Conservation (phyloP, 2,329 filamentous ascomycete species). For the Paecilomyces niveus region DNA sequence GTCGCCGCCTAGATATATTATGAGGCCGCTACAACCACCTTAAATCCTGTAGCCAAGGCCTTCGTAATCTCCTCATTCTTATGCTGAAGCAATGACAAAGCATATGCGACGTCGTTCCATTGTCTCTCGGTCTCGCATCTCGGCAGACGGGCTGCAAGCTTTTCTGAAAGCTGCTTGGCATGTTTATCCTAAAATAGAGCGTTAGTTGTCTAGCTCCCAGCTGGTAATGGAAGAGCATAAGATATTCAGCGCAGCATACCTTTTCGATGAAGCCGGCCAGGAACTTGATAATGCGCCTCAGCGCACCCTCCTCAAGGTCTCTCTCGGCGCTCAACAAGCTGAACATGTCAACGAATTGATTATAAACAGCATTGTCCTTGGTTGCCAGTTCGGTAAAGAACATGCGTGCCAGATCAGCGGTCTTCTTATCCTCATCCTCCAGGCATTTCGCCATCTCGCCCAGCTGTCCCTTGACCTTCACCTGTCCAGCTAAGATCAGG, state of each 20-base stretch:
- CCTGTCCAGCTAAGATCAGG: conserved; percentile 90
- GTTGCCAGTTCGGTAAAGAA: conserved; percentile 97
- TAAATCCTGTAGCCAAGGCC: conserved; percentile 40
- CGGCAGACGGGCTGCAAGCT: conserved; percentile 76
- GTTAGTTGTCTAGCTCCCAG: conserved; percentile 8
- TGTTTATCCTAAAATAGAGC: conserved; percentile 71
- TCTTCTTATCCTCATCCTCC: conserved; percentile 90
- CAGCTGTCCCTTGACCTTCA: conserved; percentile 98
- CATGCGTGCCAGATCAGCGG: conserved; percentile 90
- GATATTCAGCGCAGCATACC: conserved; percentile 47
- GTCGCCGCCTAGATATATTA: conserved; percentile 23
- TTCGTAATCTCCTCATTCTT: conserved; percentile 43
- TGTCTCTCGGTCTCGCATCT: conserved; percentile 89
- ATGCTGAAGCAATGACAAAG: conserved; percentile 79
- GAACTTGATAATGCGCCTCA: conserved; percentile 84
- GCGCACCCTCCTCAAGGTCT: conserved; percentile 73
- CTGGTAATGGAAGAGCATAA: background rate
- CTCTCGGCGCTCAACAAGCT: conserved; percentile 78
- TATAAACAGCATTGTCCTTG: conserved; percentile 98
- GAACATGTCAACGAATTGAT: conserved; percentile 99
- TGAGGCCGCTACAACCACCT: conserved; percentile 57
- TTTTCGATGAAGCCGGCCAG: conserved; percentile 95
- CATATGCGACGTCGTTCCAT: conserved; percentile 96
- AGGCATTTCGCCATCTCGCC: conserved; percentile 99
- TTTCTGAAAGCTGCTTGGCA: conserved; percentile 86